Percentiles rank a stretch among this genome's conserved stretches.
Conservation (phyloP, 495 filamentous ascomycete species). For the Podospora bellae-mahoneyi region DNA sequence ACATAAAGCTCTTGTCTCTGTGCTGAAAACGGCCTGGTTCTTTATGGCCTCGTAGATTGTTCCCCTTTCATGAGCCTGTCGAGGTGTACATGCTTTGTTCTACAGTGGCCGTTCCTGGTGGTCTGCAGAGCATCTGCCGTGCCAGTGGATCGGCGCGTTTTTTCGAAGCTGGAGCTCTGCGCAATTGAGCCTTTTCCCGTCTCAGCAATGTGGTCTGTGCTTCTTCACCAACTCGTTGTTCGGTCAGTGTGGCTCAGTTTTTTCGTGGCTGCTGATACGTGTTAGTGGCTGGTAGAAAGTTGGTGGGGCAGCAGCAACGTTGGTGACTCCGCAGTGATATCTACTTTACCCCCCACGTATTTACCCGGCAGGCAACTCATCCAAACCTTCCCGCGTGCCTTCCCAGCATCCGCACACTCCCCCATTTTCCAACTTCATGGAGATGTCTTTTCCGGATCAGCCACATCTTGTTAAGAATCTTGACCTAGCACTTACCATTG, state of each 20-base stretch:
- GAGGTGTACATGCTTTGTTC: conserved; percentile 19
- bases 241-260: background rate
- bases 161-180: background rate
- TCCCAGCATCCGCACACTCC: too few relatives aligned
- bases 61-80: conserved; percentile 24
- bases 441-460: too few relatives aligned
- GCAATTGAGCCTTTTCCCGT: background rate
- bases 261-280: background rate
- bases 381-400: too few relatives aligned
- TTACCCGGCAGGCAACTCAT: too few relatives aligned
- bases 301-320: too few relatives aligned
- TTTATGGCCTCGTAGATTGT: conserved; percentile 19
- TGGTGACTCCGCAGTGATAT: too few relatives aligned
- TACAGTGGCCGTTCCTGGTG: background rate
- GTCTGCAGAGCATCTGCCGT: conserved; percentile 8
- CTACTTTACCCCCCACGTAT: too few relatives aligned
- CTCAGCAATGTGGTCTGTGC: background rate
- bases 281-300: too few relatives aligned
- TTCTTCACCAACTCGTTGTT: background rate
- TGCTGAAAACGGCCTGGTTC: conserved; percentile 31
- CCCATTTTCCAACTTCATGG: too few relatives aligned
- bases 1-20: conserved; percentile 32
- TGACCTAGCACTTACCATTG: too few relatives aligned
- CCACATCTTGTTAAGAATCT: too few relatives aligned
- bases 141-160: background rate